Evolutionary conservation across 495 filamentous ascomycete genomes (phyloP), one percentile per base, ranked within the genome.

Genomic region (Aspergillus coremiiformis): DNA sequence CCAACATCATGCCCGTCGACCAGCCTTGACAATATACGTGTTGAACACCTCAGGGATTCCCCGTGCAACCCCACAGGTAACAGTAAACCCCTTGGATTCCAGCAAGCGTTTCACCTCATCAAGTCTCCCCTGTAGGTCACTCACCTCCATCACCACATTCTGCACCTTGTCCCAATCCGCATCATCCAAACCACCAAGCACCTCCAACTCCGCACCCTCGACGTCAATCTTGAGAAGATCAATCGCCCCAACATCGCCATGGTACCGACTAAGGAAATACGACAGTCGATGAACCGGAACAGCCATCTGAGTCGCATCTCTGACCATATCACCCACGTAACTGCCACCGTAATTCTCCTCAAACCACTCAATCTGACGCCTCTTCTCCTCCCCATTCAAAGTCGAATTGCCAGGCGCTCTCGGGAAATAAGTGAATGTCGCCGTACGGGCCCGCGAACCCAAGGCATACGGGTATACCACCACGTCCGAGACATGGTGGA

Each of bases 141-240:
- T 32, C 30, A 48, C 24, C 21, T 48, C 45, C 5, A 48, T 3
- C 5, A 48, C 17, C 2, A 48, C 20, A 48, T 48, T 32, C n/a
- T 14, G 30, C 1, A 49, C 7, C 14, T 24, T 19, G 3, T 10
- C 11, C 46, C 46, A 49, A n/a, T 49, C 15, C 12, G 1, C 27
- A 22, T 49, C 46, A 26, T 49, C 30, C 3, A 49, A 1, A 4
- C 46, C 46, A 33, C 30, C 27, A 17, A 49, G 21, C 21, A 49
- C 30, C 1, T 33, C 29, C 17, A 49, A 3, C 21, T 49, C 46
- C 29, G 45, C 14, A 9, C 46, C 46, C 9, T 49, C 46, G 10
- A 49, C 46, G n/a, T 49, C 30, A 0, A 49, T 49, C 5, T 49
- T 49, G 4, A 49, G 30, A n/a, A 49, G 46, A 17, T 49, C 46